A percentile compares a stretch with the other conserved stretches of the same genome.
phyloP scores from a whole-genome alignment of 2,329 filamentous ascomycete genomes.

The Talaromyces piceae region DNA sequence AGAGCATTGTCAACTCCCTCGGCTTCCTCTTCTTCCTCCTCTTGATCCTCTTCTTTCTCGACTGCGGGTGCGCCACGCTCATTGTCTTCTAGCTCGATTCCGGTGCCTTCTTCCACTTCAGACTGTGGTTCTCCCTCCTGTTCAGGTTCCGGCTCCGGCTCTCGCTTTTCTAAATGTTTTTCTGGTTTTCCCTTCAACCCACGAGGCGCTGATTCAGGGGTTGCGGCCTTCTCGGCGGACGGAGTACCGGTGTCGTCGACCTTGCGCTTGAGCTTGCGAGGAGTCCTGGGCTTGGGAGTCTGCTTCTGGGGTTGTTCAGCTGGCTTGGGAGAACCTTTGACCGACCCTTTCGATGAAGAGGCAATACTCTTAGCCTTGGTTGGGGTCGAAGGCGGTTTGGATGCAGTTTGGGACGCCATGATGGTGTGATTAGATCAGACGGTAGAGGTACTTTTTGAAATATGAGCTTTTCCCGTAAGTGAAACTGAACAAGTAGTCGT shows the following conservation, averaged over 20 bases:
- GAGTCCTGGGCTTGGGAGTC: constrained; percentile 4
- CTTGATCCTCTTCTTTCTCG: not conserved
- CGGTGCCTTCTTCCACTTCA: not conserved
- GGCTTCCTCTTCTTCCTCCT: not conserved
- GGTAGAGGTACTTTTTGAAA: no score
- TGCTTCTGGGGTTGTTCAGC: not conserved
- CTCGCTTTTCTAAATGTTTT: constrained; percentile 3
- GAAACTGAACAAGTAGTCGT: no score
- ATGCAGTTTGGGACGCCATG: constrained; percentile 7
- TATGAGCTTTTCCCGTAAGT: no score
- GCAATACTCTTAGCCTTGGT: constrained; percentile 21
- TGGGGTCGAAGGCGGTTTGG: constrained; percentile 17
- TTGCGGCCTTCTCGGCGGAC: not conserved
- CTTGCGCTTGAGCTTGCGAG: constrained; percentile 9
- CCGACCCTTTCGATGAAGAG: constrained; percentile 14
- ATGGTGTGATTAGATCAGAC: not conserved
- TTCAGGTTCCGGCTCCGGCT: constrained; percentile 6
- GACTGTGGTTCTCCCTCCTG: not conserved
- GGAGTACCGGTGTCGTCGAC: constrained; percentile 7
- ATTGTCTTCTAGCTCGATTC: constrained; percentile 6
- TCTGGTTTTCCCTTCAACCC: not conserved
- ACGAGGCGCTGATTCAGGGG: not conserved
- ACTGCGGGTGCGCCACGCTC: not conserved
- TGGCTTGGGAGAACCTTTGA: not conserved
- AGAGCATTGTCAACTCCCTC: not conserved